Evolutionary conservation across 495 filamentous ascomycete species (phyloP).

Genomic region (Viridothelium virens): DNA sequence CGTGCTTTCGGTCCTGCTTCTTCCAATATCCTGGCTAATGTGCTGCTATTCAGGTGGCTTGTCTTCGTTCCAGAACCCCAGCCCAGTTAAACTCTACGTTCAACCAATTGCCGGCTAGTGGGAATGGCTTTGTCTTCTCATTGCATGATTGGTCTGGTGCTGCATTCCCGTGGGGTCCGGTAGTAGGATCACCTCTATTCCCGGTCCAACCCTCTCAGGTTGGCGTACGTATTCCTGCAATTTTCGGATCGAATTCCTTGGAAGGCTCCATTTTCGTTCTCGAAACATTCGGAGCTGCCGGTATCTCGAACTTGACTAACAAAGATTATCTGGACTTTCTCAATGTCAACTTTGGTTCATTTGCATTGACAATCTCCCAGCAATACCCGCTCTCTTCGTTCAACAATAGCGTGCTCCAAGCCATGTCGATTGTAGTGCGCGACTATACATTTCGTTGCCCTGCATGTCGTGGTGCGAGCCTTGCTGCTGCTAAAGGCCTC

Average conservation of each 20-base stretch:
- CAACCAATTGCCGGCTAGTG: not conserved
- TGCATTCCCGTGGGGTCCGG: not conserved
- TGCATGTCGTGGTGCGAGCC: conserved; percentile 25
- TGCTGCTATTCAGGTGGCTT: not conserved
- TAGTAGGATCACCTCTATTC: not conserved
- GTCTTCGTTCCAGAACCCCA: not conserved
- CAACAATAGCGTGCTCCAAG: conserved; percentile 21
- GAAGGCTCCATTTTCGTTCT: conserved; percentile 25
- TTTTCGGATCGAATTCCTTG: conserved; percentile 19
- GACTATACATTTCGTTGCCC: conserved; percentile 33
- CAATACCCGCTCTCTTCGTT: conserved; percentile 32
- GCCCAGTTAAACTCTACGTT: not conserved
- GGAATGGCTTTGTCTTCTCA: not conserved
- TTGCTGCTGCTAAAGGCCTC: conserved; percentile 25
- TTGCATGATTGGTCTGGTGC: not conserved
- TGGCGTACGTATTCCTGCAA: not conserved
- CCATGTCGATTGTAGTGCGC: conserved; percentile 30
- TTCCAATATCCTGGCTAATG: not conserved
- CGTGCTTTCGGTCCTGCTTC: not conserved
- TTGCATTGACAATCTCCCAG: conserved; percentile 29
- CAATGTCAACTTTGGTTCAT: conserved; percentile 29
- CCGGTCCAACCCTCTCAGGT: not conserved
- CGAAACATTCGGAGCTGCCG: not conserved
- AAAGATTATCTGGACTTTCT: conserved; percentile 28
- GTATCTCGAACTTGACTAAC: conserved; percentile 17